Evolutionary conservation across 2,329 filamentous ascomycete species (phyloP), one percentile per base, ranked within the genome.

Genomic region (Fusarium xyrophilum): DNA sequence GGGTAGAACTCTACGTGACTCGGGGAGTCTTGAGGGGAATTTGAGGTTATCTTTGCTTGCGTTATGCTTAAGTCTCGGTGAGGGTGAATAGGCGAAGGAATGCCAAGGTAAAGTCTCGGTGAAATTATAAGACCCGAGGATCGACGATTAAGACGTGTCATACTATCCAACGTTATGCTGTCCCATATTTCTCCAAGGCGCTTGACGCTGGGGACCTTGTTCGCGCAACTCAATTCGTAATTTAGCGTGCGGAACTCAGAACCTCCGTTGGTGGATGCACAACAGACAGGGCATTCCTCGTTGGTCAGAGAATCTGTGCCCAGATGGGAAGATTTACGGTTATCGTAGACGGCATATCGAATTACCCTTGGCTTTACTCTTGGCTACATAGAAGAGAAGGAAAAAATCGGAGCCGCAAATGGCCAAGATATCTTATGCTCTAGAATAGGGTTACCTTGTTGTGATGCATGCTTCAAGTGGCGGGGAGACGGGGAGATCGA

Each of bases 321-420:
- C 36, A 11, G 5, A 32, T 32, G 28, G 21, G 2, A 17, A 33
- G 21, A 33, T n/a, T 44, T 3, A 44, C 28, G 25, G 44, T 23
- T 38, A 39, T 52, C 10, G 15, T 12, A 39, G 21, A 30, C 33
- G 19, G 17, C 27, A 33, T n/a, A 10, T 27, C 6, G 3, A 4
- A n/a, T 21, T 2, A 27, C 21, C 9, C 44, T 56, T 52, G 44
- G 33, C 54, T 14, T 9, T 6, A 2, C 6, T 44, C 28, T 44
- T 46, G 36, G 50, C 50, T 53, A 44, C 39, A 36, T 42, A 5
- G 15, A 12, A 32, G 21, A 33, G 28, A 33, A 39, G 54, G 54
- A 21, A 56, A 32, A 40, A 52, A 39, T 39, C 54, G 54, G 54
- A 56, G 27, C 44, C 33, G 33, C 54, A 52, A 39, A 39, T 38